A percentile compares a stretch with the other conserved stretches of the same genome.
These are phyloP conservation scores for Penicillium riverlandense DNA, from an alignment of 495 filamentous ascomycete species.

Conservation along the genomic window DNA sequence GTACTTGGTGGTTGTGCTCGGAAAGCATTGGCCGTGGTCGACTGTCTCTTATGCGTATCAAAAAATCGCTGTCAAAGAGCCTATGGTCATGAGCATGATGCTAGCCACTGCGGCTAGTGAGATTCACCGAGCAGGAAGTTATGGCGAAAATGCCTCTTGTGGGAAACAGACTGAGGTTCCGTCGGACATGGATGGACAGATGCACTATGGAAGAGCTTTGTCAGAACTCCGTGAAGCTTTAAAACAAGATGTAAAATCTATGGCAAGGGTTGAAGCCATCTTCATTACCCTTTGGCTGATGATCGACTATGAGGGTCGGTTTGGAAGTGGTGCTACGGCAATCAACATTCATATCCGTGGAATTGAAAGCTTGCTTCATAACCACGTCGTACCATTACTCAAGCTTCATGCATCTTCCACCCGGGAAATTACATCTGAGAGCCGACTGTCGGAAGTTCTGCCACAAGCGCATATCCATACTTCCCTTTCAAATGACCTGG, in stretches of 20 bases:
- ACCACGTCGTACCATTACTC: conserved; percentile 25
- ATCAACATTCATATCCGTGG: conserved; percentile 29
- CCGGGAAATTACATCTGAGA: background rate
- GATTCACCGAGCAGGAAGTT: conserved; percentile 16
- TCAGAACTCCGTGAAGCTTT: conserved; percentile 22
- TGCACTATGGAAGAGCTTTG: conserved; percentile 25
- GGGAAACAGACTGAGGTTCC: conserved; percentile 4
- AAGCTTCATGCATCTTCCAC: background rate
- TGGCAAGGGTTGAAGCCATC: conserved; percentile 22
- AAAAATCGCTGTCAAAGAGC: conserved; percentile 22
- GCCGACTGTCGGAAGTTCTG: background rate
- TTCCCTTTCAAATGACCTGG: too few relatives aligned
- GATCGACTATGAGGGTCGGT: conserved; percentile 31
- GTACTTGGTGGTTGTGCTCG: conserved; percentile 21
- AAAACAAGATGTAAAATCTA: conserved; percentile 19
- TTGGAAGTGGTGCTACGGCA: conserved; percentile 21
- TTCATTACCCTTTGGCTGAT: conserved; percentile 30
- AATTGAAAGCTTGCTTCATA: conserved; percentile 20
- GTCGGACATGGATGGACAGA: conserved; percentile 6
- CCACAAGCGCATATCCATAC: background rate
- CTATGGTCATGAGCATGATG: conserved; percentile 32
- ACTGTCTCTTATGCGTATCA: conserved; percentile 25
- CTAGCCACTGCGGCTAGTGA: conserved; percentile 24
- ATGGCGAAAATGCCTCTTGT: background rate
- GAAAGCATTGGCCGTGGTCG: conserved; percentile 32